phyloP scores from a whole-genome alignment of 257 asterid genomes.

The Fraxinus pennsylvanica region DNA sequence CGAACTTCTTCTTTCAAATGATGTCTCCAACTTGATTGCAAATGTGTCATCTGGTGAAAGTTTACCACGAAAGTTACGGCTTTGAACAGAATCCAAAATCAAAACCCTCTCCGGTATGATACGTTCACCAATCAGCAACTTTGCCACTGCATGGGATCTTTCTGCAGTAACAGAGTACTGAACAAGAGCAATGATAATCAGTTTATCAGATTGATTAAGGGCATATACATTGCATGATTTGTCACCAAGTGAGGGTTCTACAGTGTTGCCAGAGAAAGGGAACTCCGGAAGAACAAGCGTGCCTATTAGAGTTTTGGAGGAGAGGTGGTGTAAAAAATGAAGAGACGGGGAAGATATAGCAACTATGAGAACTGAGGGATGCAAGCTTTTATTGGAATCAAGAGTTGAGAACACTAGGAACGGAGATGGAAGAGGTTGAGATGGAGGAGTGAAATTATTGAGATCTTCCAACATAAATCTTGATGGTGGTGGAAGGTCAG shows the following conservation, averaged over 20 bases:
- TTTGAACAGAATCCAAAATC: conserved; percentile 72
- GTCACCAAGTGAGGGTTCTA: conserved; percentile 61
- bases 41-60: conserved; percentile 69
- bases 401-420: conserved; percentile 60
- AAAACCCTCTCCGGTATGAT: conserved; percentile 71
- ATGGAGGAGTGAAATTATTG: conserved; percentile 82
- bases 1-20: conserved; percentile 47
- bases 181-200: conserved; percentile 59
- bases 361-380: conserved; percentile 74
- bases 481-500: conserved; percentile 93
- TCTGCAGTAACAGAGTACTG: conserved; percentile 74
- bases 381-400: conserved; percentile 42
- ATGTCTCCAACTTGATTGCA: conserved; percentile 81
- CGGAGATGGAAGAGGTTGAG: conserved; percentile 75
- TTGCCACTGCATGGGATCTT: conserved; percentile 76
- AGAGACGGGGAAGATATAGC: conserved; percentile 79
- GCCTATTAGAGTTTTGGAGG: conserved; percentile 67
- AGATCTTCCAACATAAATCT: conserved; percentile 85
- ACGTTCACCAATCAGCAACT: conserved; percentile 66
- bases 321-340: conserved; percentile 62
- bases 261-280: conserved; percentile 69
- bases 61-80: conserved; percentile 75
- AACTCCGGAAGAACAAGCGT: conserved; percentile 79
- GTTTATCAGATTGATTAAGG: conserved; percentile 47
- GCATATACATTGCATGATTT: conserved; percentile 84